phyloP scores from a whole-genome alignment of 805 yeast genomes.

The Saccharomyces kudriavzevii region DNA sequence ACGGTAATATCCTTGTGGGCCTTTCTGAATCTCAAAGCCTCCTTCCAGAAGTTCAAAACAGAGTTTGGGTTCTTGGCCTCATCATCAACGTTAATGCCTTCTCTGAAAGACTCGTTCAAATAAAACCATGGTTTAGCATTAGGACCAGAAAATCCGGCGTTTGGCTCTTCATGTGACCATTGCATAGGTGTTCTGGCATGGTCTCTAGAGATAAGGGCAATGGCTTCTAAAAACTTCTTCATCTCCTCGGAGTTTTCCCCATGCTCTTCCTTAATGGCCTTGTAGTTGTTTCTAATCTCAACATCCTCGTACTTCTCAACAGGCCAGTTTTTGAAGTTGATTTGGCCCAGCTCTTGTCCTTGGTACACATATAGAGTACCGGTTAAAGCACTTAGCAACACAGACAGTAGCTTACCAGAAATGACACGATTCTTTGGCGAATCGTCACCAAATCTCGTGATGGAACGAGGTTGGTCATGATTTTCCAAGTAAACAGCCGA shows the following conservation, averaged over 20 bases:
- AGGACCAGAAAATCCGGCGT: slow-evolving; percentile 40
- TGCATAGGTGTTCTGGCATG: slow-evolving; percentile 51
- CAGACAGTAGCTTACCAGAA: slow-evolving; percentile 43
- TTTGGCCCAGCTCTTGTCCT: slow-evolving; percentile 55
- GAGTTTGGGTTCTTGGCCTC: slow-evolving; percentile 42
- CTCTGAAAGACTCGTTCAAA: slow-evolving; percentile 42
- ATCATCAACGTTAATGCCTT: slow-evolving; percentile 38
- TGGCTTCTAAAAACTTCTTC: slow-evolving; percentile 28
- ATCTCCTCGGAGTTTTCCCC: slow-evolving; percentile 24
- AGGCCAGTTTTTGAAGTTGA: slow-evolving; percentile 40
- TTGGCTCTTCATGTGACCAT: slow-evolving; percentile 36
- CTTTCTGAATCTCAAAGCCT: slow-evolving; percentile 38
- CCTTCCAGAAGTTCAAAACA: slow-evolving; percentile 39
- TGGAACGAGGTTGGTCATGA: slow-evolving; percentile 51
- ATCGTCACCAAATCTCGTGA: slow-evolving; percentile 44
- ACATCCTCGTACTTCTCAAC: slow-evolving; percentile 45
- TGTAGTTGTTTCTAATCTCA: slow-evolving; percentile 38
- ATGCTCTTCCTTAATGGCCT: slow-evolving; percentile 24
- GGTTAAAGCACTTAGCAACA: slow-evolving; percentile 39
- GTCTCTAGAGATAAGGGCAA: slow-evolving; percentile 41
- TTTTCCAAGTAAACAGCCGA: slow-evolving; percentile 47
- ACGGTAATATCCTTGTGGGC: slow-evolving; percentile 36
- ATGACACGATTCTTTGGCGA: slow-evolving; percentile 29
- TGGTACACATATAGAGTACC: slow-evolving; percentile 53
- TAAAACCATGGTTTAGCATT: slow-evolving; percentile 46